Conservation (phyloP, 2,329 filamentous ascomycete species). For the Zymoseptoria crescenta region DNA sequence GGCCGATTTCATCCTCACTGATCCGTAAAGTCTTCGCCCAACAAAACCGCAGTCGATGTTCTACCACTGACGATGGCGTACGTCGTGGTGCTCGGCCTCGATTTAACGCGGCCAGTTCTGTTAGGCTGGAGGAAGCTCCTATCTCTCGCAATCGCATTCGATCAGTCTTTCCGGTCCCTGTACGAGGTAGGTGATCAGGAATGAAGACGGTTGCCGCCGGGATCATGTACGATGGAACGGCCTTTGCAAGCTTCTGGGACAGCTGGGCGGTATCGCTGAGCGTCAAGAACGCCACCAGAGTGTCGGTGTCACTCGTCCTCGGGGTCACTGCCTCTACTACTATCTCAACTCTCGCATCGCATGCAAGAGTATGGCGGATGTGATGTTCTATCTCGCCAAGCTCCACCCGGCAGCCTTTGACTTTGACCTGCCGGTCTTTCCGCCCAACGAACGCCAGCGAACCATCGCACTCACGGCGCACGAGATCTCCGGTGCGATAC, state of each 20-base stretch:
- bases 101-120: not conserved
- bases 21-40: slow-evolving; percentile 2
- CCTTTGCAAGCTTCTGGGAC: not conserved
- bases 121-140: not conserved
- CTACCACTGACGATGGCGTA: not conserved
- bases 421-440: slow-evolving; percentile 67
- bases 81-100: not conserved
- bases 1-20: not conserved
- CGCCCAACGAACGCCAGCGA: slow-evolving; percentile 51
- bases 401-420: slow-evolving; percentile 69
- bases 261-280: not conserved
- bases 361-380: not conserved
- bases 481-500: slow-evolving; percentile 17
- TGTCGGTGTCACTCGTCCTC: not conserved
- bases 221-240: not conserved
- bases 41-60: slow-evolving; percentile 1
- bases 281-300: not conserved
- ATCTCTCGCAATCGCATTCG: not conserved
- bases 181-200: not conserved
- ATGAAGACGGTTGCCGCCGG: not conserved
- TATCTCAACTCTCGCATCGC: not conserved
- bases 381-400: slow-evolving; percentile 41
- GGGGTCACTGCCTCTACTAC: not conserved
- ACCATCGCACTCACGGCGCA: slow-evolving; percentile 14
- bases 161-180: not conserved